Conservation (phyloP, 2,329 filamentous ascomycete species). For the Diaporthe vexans region DNA sequence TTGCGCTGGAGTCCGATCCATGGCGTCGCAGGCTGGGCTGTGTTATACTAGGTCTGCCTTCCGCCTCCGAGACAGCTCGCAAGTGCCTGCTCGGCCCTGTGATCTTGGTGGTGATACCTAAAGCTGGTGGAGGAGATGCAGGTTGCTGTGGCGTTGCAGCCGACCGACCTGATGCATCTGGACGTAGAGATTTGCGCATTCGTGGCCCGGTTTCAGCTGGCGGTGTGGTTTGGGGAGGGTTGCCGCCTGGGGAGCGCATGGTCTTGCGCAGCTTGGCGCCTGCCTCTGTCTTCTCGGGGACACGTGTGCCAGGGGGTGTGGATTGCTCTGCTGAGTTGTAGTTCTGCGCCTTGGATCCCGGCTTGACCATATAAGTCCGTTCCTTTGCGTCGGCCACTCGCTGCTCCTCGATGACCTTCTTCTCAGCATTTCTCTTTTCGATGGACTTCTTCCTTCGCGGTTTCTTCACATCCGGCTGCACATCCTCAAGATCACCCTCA, state of each 20-base stretch:
- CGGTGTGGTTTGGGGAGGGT: background rate
- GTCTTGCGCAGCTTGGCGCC: constrained; percentile 60
- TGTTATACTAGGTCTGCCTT: constrained; percentile 41
- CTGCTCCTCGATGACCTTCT: constrained; percentile 56
- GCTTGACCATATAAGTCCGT: constrained; percentile 50
- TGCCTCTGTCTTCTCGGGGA: constrained; percentile 42
- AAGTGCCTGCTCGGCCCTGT: constrained; percentile 28
- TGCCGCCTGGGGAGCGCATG: constrained; percentile 54
- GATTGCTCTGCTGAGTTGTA: constrained; percentile 36
- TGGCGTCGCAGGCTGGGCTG: constrained; percentile 62
- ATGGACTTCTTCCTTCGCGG: constrained; percentile 56
- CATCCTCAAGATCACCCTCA: constrained; percentile 60
- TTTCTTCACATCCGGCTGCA: constrained; percentile 53
- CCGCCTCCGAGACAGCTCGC: constrained; percentile 33
- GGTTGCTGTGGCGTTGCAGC: constrained; percentile 16
- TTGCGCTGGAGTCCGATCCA: constrained; percentile 78
- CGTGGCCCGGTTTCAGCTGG: constrained; percentile 43
- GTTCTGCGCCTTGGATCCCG: constrained; percentile 46
- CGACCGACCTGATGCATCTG: constrained; percentile 37
- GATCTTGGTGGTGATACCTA: constrained; percentile 4
- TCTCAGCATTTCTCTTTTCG: constrained; percentile 58
- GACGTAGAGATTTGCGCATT: constrained; percentile 54
- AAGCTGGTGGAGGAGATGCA: constrained; percentile 36
- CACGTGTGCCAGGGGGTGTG: constrained; percentile 31
- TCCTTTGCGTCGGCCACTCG: constrained; percentile 39